These are phyloP conservation scores for Pseudopyricularia cyperi DNA, from an alignment of 2,329 filamentous ascomycete genomes.

Conservation along the genomic window DNA sequence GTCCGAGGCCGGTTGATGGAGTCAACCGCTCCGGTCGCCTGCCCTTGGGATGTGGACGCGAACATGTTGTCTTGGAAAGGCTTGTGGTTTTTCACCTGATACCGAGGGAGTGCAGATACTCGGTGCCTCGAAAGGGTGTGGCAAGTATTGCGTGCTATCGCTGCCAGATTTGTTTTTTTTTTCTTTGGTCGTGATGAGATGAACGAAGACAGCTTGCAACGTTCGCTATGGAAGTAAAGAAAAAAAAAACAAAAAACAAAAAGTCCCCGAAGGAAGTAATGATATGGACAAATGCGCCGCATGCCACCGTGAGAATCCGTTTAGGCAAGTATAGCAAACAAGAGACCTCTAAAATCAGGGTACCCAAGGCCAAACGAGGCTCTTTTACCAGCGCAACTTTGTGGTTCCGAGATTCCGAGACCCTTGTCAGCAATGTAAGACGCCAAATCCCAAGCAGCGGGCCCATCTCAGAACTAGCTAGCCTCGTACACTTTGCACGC, in stretches of 20 bases:
- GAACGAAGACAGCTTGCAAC: no score
- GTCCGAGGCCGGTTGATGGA: slow-evolving; percentile 5
- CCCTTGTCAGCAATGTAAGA: neutral
- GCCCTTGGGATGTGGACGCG: neutral
- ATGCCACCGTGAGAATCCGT: neutral
- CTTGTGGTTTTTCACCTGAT: neutral
- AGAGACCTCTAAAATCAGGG: neutral
- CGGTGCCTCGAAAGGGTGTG: neutral
- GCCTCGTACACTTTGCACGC: no score
- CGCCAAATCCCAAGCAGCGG: neutral
- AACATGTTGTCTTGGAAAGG: neutral
- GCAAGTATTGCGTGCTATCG: neutral
- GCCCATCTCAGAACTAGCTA: neutral
- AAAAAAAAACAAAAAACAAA: neutral
- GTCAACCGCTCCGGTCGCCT: neutral
- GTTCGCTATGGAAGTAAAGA: neutral
- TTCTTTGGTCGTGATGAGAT: no score
- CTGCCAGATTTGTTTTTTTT: neutral
- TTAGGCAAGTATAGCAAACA: neutral
- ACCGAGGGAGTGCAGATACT: no score
- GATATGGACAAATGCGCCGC: neutral
- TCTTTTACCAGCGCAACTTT: slow-evolving; percentile 2
- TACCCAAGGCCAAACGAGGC: neutral
- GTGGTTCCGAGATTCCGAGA: slow-evolving; percentile 10
- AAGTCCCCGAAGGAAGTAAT: neutral